A percentile compares a stretch with the other conserved stretches of the same genome.
Conservation (phyloP, 257 asterid species). For the Solanum ossicruentum region DNA sequence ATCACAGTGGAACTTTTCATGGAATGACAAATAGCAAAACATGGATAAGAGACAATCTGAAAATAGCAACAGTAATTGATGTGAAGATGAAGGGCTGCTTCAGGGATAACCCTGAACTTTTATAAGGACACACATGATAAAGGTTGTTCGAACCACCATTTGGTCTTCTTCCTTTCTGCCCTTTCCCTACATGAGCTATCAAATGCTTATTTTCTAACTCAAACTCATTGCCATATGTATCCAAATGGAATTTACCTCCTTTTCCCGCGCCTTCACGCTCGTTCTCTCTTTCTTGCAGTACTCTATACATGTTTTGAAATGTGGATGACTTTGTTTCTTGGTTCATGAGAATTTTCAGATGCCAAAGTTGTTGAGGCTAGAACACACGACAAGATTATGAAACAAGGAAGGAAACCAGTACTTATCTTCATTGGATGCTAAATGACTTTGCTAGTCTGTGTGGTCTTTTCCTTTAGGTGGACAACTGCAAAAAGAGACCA, state of each 20-base stretch:
- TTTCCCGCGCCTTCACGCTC: background rate
- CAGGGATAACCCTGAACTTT: slow-evolving; percentile 2
- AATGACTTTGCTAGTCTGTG: background rate
- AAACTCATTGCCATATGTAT: background rate
- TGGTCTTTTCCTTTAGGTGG: background rate
- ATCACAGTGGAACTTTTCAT: background rate
- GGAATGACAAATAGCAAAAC: background rate
- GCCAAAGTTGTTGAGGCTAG: slow-evolving; percentile 4
- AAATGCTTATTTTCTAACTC: background rate
- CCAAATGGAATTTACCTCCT: background rate
- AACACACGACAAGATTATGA: slow-evolving; percentile 13
- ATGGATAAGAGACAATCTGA: slow-evolving; percentile 7
- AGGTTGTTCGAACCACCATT: slow-evolving; percentile 29
- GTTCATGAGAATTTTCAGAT: slow-evolving; percentile 1
- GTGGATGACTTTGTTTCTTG: background rate
- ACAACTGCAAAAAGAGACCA: background rate
- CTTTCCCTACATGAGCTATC: slow-evolving; percentile 5
- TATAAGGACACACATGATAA: slow-evolving; percentile 10
- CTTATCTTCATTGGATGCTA: background rate
- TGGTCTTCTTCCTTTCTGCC: slow-evolving; percentile 20
- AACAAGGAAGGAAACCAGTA: slow-evolving; percentile 7
- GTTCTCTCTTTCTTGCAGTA: slow-evolving; percentile 6
- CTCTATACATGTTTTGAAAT: background rate
- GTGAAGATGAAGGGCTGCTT: background rate
- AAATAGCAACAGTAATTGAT: slow-evolving; percentile 1